phyloP scores from a whole-genome alignment of 2,329 filamentous ascomycete species.

The Talaromyces atroroseus region DNA sequence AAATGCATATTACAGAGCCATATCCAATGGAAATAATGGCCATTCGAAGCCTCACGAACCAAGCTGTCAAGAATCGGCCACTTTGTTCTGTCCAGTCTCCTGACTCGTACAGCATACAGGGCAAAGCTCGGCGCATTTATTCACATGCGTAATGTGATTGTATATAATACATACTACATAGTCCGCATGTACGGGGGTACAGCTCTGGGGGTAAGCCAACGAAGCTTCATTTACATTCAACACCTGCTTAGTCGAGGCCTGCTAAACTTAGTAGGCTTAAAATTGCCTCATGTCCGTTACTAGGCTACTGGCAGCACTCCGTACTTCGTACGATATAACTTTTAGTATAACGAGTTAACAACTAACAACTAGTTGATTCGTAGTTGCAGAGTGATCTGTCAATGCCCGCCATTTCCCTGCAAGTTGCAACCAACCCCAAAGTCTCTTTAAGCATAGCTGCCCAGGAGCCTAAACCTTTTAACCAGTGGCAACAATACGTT shows the following conservation, averaged over 20 bases:
- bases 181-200: no score
- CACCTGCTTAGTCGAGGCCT: no score
- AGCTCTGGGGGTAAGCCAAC: not conserved
- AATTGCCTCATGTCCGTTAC: no score
- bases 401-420: not conserved
- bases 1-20: not conserved
- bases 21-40: not conserved
- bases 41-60: not conserved
- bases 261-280: no score
- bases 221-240: no score
- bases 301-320: no score
- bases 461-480: no score
- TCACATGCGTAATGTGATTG: not conserved
- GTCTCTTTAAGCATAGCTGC: not conserved
- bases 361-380: no score
- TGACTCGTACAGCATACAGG: not conserved
- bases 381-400: not conserved
- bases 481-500: not conserved
- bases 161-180: no score
- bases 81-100: not conserved
- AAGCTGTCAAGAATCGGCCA: not conserved
- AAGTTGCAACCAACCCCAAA: not conserved
- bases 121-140: not conserved
- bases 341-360: no score
- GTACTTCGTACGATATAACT: no score